Percentiles rank a stretch among this genome's conserved stretches.
Evolutionary conservation across 768 basidiomycete genomes (phyloP).

Genomic region (Collybiopsis luxurians): DNA sequence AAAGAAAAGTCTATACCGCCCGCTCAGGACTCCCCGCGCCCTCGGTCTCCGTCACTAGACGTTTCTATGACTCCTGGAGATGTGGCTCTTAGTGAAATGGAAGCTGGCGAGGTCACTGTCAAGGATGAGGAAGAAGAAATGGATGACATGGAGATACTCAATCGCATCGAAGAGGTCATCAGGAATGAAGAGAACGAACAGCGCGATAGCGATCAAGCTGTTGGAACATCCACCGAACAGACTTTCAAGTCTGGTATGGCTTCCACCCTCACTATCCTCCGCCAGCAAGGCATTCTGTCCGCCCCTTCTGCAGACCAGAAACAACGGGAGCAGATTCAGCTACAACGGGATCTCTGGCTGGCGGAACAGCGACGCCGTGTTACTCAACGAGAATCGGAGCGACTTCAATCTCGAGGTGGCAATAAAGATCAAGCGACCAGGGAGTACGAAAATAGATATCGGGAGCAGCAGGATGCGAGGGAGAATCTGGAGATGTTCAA

Average conservation of each 20-base stretch:
- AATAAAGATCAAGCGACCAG: constrained; percentile 91
- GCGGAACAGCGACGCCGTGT: constrained; percentile 77
- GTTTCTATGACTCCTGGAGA: constrained; percentile 62
- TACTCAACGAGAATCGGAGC: constrained; percentile 79
- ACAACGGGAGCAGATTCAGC: constrained; percentile 80
- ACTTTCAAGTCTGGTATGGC: constrained; percentile 84
- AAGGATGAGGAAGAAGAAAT: constrained; percentile 79
- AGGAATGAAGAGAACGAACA: constrained; percentile 62
- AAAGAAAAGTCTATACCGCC: constrained; percentile 28
- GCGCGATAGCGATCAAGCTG: constrained; percentile 34
- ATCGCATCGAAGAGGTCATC: constrained; percentile 71
- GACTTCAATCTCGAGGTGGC: constrained; percentile 69
- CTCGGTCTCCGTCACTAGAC: constrained; percentile 45
- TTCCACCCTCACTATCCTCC: constrained; percentile 82
- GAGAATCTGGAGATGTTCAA: constrained; percentile 81
- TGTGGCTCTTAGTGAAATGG: constrained; percentile 67
- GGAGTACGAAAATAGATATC: constrained; percentile 89
- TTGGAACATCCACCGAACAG: constrained; percentile 74
- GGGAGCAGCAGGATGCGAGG: constrained; percentile 90
- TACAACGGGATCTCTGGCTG: constrained; percentile 87
- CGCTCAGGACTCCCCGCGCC: constrained; percentile 23
- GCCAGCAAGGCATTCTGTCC: constrained; percentile 88
- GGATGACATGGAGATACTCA: constrained; percentile 69
- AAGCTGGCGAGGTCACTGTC: constrained; percentile 76
- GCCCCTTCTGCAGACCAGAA: constrained; percentile 56